phyloP scores from a whole-genome alignment of 768 basidiomycete genomes.

The Clitopilus passeckerianus region DNA sequence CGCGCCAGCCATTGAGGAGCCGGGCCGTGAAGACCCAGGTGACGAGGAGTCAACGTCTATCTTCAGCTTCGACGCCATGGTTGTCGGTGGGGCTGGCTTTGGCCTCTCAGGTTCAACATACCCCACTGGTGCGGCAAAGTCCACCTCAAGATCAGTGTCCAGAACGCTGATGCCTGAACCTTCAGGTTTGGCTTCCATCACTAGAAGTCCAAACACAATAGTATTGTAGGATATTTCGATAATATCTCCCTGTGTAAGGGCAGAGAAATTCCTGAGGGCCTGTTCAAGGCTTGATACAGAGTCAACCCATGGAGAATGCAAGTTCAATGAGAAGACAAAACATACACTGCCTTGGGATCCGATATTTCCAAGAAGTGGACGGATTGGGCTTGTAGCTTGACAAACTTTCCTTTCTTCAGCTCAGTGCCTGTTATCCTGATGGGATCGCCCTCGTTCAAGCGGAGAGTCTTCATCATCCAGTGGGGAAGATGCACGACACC shows the following conservation, averaged over 20 bases:
- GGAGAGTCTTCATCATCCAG: constrained; percentile 99
- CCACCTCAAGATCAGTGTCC: constrained; percentile 97
- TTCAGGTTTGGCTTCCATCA: constrained; percentile 90
- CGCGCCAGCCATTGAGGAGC: constrained; percentile 66
- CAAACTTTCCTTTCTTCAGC: constrained; percentile 88
- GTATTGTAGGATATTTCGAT: constrained; percentile 98
- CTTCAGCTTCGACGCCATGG: constrained; percentile 96
- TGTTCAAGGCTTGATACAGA: constrained; percentile 72
- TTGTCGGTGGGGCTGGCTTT: constrained; percentile 73
- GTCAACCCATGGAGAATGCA: too few relatives aligned
- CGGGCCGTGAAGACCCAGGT: constrained; percentile 80
- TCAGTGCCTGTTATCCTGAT: constrained; percentile 88
- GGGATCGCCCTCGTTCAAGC: constrained; percentile 91
- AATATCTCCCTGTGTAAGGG: constrained; percentile 91
- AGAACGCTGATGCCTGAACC: constrained; percentile 85
- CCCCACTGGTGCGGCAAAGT: constrained; percentile 89
- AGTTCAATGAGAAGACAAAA: constrained; percentile 9
- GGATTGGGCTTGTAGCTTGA: constrained; percentile 95
- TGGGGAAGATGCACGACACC: constrained; percentile 93
- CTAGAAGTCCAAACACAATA: constrained; percentile 89
- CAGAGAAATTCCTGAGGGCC: constrained; percentile 88
- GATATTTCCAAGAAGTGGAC: constrained; percentile 96
- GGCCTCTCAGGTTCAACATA: constrained; percentile 93
- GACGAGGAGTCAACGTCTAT: constrained; percentile 88
- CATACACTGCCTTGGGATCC: constrained; percentile 96